Evolutionary conservation across 1,284 basidiomycete species (phyloP), one percentile per base, ranked within the genome.

Genomic region (Ustilago bromivora): DNA sequence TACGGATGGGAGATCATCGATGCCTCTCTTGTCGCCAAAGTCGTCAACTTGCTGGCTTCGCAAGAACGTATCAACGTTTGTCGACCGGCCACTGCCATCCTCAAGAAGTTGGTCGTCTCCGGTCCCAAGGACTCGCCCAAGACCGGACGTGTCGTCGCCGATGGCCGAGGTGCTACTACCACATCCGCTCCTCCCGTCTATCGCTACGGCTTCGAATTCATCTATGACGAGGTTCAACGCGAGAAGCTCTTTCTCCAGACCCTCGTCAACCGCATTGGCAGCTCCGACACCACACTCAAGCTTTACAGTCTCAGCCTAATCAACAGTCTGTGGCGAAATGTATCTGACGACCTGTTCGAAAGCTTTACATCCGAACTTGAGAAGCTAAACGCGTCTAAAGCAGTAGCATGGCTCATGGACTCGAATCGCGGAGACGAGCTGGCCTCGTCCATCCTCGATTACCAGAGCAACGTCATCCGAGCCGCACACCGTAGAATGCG

Each of bases 71-170:
- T 96, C 88, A 99, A 99, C 78, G 93, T 98, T 75, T 94, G 94
- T 79, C 91, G 96, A n/a, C 96, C 96, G 12, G 95, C 96, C 1
- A 97, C 95, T n/a, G 92, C 93, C 52, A 95, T 96, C 67, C 89
- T 96, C 69, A 93, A 94, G 87, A 92, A 92, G 79, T 90, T 96
- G 19, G 93, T 95, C 31, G 64, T 84, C 8, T 80, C 79, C 4
- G 82, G 80, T 6, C 71, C 78, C 7, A 32, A 76, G 32, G 71
- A 78, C 28, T 74, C 80, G 35, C 71, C 80, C 19, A 65, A 69
- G 46, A 76, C 65, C 17, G 78, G 79, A 19, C 55, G 69, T 0
- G 70, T 73, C 32, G 64, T 69, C 34, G 75, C 75, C n/a, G 70
- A 77, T 11, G 61, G 63, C 11, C 60, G 52, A 9, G 70, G 47